Evolutionary conservation across 108 stramenopile species (phyloP), one percentile per base, ranked within the genome.

Genomic region (Skeletonema grethae): DNA sequence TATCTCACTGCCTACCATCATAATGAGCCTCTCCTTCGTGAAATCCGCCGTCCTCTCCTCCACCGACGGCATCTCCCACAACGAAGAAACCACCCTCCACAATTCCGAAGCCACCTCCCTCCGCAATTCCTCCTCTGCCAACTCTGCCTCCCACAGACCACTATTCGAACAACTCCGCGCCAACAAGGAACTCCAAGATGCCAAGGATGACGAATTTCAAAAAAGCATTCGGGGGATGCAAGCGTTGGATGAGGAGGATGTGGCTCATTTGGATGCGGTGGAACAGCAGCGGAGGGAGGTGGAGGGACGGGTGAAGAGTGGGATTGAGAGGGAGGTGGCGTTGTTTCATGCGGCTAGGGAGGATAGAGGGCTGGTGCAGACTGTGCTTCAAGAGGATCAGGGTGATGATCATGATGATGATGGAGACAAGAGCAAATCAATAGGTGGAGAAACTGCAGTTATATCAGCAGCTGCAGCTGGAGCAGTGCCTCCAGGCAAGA

Each of bases 11-110:
- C n/a, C n/a, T n/a, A n/a, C n/a, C n/a, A n/a, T n/a, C n/a, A 68
- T 29, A 57, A 95, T 95, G 94, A 90, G 89, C 67, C 77, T 95
- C 64, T 90, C 87, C 25, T 95, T 95, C 75, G 91, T 95, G 8
- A 88, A 90, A 55, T 89, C 91, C 20, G 85, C 94, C 61, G 90
- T 95, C 57, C 90, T 90, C 65, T 85, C 87, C n/a, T 80, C 85
- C 15, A 88, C 87, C 25, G 87, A 90, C 20, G 88, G 85, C 61
- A 88, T 91, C 18, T 89, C 85, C 22, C 85, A 86, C 66, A 90
- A 85, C 73, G 87, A 90, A 59, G 94, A 95, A 64, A 87, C 75
- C 34, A 48, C 81, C 36, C 85, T 95, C 58, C 84, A 88, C 70
- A 79, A 53, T 35, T 69, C 84, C 3, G 88, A 83, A 59, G 67